These are phyloP conservation scores for Plasmodium blacklocki DNA, from an alignment of 169 alveolate genomes.

Conservation along the genomic window DNA sequence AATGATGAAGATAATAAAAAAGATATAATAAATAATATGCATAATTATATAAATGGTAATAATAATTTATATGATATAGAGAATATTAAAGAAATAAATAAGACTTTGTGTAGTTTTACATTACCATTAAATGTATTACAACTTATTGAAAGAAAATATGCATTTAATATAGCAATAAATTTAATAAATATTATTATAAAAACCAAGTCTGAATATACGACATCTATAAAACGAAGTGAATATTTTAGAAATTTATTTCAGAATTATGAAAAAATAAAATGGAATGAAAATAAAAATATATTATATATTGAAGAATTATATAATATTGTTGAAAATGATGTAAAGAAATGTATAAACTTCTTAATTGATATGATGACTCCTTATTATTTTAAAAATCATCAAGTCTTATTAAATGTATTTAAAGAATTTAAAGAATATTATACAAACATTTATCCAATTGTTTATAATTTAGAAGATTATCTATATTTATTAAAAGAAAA, in stretches of 20 bases:
- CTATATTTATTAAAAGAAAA: conserved; percentile 58
- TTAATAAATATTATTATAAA: conserved; percentile 38
- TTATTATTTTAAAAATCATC: conserved; percentile 42
- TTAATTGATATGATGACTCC: conserved; percentile 53
- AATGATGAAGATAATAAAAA: conserved; percentile 7
- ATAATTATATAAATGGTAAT: neutral
- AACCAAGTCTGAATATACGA: conserved; percentile 44
- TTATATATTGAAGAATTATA: conserved; percentile 50
- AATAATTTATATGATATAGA: conserved; percentile 33
- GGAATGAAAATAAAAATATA: conserved; percentile 33
- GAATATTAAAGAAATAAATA: conserved; percentile 35
- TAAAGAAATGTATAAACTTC: conserved; percentile 34
- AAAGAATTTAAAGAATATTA: conserved; percentile 57
- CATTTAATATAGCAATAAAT: conserved; percentile 44
- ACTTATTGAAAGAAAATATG: conserved; percentile 59
- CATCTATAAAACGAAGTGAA: conserved; percentile 22
- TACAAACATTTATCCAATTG: conserved; percentile 23
- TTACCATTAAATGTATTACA: conserved; percentile 32
- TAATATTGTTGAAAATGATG: conserved; percentile 53
- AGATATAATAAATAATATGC: too few relatives aligned
- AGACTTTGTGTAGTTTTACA: conserved; percentile 16
- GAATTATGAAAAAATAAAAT: conserved; percentile 33
- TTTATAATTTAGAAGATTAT: conserved; percentile 60
- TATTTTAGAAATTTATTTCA: conserved; percentile 38
- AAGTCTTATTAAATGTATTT: conserved; percentile 12